Percentiles rank a stretch among this genome's conserved stretches.
These are phyloP conservation scores for Aspergillus sp. DNA, from an alignment of 2,329 filamentous ascomycete species.

Conservation along the genomic window DNA sequence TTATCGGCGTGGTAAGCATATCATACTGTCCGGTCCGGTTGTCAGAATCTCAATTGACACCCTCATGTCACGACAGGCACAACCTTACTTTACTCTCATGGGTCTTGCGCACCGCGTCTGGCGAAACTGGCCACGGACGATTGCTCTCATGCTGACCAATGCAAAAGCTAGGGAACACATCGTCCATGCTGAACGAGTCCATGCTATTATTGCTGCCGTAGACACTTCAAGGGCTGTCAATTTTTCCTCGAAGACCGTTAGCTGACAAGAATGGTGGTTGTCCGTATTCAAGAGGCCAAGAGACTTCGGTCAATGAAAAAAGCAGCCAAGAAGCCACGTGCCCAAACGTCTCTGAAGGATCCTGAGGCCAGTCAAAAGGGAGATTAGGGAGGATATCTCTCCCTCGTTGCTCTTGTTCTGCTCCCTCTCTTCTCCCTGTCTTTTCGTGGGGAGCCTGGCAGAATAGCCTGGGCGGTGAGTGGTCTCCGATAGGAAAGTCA, in stretches of 20 bases:
- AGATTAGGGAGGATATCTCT: neutral
- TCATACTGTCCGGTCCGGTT: conserved; percentile 46
- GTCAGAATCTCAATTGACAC: conserved; percentile 1
- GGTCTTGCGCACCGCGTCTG: conserved; percentile 45
- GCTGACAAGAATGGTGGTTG: neutral
- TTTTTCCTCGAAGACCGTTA: neutral
- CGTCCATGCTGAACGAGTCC: conserved; percentile 23
- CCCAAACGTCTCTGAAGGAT: conserved; percentile 1
- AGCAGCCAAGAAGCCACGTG: neutral
- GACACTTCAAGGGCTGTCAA: too few species aligned
- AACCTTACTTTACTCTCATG: conserved; percentile 47
- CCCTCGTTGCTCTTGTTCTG: conserved; percentile 6
- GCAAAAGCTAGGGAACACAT: conserved; percentile 44
- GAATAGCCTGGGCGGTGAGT: conserved; percentile 4
- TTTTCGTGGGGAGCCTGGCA: conserved; percentile 23
- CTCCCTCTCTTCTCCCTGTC: conserved; percentile 11
- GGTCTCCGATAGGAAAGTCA: conserved; percentile 12
- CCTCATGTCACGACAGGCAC: neutral
- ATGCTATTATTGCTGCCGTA: neutral
- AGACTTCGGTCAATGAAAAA: neutral
- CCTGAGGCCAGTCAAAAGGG: conserved; percentile 1
- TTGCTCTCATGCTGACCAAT: conserved; percentile 55
- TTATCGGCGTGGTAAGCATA: conserved; percentile 56
- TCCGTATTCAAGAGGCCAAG: neutral
- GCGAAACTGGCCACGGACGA: conserved; percentile 41